Evolutionary conservation across 345 rosid genomes (phyloP), one percentile per base, ranked within the genome.

Genomic region (Ricinus communis): DNA sequence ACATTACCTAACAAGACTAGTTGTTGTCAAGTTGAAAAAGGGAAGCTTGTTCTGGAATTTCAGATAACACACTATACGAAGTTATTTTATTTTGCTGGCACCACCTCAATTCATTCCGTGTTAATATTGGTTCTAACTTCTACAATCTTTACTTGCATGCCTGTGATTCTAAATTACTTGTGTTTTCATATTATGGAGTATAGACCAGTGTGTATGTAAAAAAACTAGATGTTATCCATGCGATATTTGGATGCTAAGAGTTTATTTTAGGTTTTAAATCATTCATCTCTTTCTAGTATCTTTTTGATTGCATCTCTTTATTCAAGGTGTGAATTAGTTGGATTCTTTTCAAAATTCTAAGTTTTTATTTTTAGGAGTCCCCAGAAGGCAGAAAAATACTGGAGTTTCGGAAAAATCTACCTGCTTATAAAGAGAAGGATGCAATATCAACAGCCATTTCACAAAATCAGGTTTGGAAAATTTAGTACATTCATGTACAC

Each of bases 371-470:
- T 47, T 71, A 94, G 98, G 84, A 85, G 63, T 94, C 96, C 49
- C 70, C 33, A 61, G 90, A 85, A 77, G 98, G 97, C 70, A 79
- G 50, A 77, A 78, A 81, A 80, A 85, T 90, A 79, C 75, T 90
- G 45, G 84, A 86, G 75, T 82, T 85, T 80, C 91, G 97, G 45
- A 84, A 68, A 80, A 79, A 76, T 73, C 95, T 94, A 61, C 97
- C 98, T 62, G 97, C 95, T 66, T 90, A 82, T 67, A 87, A 81
- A 75, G 93, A 87, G 83, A 88, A 80, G 84, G 90, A 88, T 83
- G 78, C 80, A 21, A 62, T 94, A 83, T 68, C 88, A 83, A 49
- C 73, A 45, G 77, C 87, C 18, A 84, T 91, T 80, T 86, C 82
- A 52, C 74, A 81, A 63, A 87, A 90, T 77, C 97, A 94, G 98